Percentiles rank a stretch among this genome's conserved stretches.
These are phyloP conservation scores for Mucuna pruriens DNA, from an alignment of 306 rosid genomes.

Conservation along the genomic window DNA sequence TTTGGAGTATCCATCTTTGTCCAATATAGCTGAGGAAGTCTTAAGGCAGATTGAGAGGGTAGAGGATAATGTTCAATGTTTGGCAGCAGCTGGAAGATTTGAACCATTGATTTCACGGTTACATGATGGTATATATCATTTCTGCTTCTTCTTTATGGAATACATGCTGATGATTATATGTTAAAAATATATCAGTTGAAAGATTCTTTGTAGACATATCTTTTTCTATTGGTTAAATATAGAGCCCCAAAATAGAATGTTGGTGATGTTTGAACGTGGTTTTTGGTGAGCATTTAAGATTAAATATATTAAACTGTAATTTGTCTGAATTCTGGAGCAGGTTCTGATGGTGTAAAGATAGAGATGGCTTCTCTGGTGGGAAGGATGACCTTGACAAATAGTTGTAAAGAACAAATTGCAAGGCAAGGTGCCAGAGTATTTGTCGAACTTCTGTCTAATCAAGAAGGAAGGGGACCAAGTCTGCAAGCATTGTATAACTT, in stretches of 20 bases:
- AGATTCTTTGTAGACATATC: not conserved
- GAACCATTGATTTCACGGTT: conserved; percentile 57
- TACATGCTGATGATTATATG: not conserved
- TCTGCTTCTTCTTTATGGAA: not conserved
- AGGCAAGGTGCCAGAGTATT: conserved; percentile 55
- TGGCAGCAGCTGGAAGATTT: conserved; percentile 67
- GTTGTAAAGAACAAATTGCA: conserved; percentile 66
- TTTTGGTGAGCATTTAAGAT: not conserved
- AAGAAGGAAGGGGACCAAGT: conserved; percentile 58
- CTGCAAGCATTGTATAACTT: conserved; percentile 62
- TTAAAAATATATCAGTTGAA: conserved; percentile 10
- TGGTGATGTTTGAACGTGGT: conserved; percentile 3
- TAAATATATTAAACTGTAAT: conserved; percentile 24
- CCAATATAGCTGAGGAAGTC: conserved; percentile 62
- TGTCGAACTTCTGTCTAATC: conserved; percentile 51
- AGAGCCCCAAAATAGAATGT: not conserved
- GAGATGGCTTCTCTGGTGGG: conserved; percentile 67
- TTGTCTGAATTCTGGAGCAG: conserved; percentile 42
- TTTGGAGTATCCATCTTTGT: conserved; percentile 24
- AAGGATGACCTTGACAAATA: conserved; percentile 62
- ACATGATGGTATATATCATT: conserved; percentile 45
- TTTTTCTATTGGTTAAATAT: not conserved
- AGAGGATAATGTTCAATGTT: conserved; percentile 53
- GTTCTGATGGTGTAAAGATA: conserved; percentile 57
- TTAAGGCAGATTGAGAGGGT: conserved; percentile 56